Percentiles rank a stretch among this genome's conserved stretches.
phyloP scores from a whole-genome alignment of 768 basidiomycete genomes.

The Trametes sanguinea region DNA sequence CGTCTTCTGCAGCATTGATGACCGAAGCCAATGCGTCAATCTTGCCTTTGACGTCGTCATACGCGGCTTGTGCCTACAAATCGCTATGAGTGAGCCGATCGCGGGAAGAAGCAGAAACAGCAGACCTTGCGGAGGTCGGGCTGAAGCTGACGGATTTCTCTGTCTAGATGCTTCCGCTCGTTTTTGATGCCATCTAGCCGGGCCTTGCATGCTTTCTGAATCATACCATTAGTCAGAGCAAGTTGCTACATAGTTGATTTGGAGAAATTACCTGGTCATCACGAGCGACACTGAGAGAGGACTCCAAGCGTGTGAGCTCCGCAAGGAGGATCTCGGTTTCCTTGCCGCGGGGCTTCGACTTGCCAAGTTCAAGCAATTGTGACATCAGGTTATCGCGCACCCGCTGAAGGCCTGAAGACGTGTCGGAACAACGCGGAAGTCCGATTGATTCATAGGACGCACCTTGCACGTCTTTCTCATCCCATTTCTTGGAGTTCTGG shows the following conservation, averaged over 20 bases:
- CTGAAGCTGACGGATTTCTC: constrained; percentile 62
- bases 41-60: constrained; percentile 52
- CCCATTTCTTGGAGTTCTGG: constrained; percentile 83
- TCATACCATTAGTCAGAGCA: too few relatives aligned
- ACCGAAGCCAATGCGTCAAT: constrained; percentile 55
- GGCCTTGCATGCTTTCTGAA: constrained; percentile 72
- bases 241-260: too few relatives aligned
- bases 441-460: neutral
- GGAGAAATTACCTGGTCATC: constrained; percentile 71
- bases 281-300: constrained; percentile 66
- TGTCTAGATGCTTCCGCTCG: constrained; percentile 80
- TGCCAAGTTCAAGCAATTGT: constrained; percentile 81
- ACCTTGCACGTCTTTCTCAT: constrained; percentile 93
- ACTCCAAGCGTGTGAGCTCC: constrained; percentile 79
- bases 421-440: neutral
- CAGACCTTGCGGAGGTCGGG: constrained; percentile 75
- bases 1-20: constrained; percentile 80
- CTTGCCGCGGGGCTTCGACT: constrained; percentile 81
- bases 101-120: neutral
- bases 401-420: constrained; percentile 50
- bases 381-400: constrained; percentile 69
- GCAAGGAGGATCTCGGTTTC: constrained; percentile 78
- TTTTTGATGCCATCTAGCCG: constrained; percentile 78
- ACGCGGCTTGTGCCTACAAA: constrained; percentile 53
- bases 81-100: neutral